A percentile compares a stretch with the other conserved stretches of the same genome.
These are phyloP conservation scores for Stylonectria norvegica DNA, from an alignment of 2,329 filamentous ascomycete genomes.

Conservation along the genomic window DNA sequence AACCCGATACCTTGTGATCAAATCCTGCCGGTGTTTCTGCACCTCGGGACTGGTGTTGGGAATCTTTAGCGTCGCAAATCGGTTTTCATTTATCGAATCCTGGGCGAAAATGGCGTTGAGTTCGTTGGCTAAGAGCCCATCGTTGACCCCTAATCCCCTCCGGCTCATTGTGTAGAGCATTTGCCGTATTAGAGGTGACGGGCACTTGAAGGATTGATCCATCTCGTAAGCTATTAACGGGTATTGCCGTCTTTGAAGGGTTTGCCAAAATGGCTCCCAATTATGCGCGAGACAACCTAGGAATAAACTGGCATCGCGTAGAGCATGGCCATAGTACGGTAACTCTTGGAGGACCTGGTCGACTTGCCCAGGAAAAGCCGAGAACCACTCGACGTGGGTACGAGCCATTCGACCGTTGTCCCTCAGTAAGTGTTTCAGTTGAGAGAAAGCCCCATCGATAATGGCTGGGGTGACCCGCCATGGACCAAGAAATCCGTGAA, in stretches of 20 bases:
- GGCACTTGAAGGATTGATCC: conserved; percentile 20
- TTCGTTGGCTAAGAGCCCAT: conserved; percentile 11
- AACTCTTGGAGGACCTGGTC: neutral
- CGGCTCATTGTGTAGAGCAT: conserved; percentile 32
- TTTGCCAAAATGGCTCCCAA: conserved; percentile 19
- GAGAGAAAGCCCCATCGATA: conserved; percentile 22
- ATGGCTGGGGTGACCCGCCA: conserved; percentile 1
- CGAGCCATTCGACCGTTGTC: conserved; percentile 21
- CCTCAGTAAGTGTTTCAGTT: conserved; percentile 19
- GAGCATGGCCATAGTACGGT: conserved; percentile 3
- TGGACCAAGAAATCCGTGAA: conserved; percentile 24
- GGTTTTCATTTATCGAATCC: conserved; percentile 25
- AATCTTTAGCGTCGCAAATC: no score
- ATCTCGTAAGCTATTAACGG: conserved; percentile 30
- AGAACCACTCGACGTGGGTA: conserved; percentile 28
- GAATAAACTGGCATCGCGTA: conserved; percentile 21
- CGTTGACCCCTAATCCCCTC: conserved; percentile 22
- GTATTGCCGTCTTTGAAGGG: conserved; percentile 18
- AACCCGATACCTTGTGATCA: no score
- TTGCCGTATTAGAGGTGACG: conserved; percentile 21
- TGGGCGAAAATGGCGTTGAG: conserved; percentile 23
- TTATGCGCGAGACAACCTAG: conserved; percentile 16
- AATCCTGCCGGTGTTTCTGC: no score
- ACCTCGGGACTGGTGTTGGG: no score
- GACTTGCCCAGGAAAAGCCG: conserved; percentile 24